A percentile compares a stretch with the other conserved stretches of the same genome.
phyloP scores from a whole-genome alignment of 768 basidiomycete genomes.

The Calocera cornea region DNA sequence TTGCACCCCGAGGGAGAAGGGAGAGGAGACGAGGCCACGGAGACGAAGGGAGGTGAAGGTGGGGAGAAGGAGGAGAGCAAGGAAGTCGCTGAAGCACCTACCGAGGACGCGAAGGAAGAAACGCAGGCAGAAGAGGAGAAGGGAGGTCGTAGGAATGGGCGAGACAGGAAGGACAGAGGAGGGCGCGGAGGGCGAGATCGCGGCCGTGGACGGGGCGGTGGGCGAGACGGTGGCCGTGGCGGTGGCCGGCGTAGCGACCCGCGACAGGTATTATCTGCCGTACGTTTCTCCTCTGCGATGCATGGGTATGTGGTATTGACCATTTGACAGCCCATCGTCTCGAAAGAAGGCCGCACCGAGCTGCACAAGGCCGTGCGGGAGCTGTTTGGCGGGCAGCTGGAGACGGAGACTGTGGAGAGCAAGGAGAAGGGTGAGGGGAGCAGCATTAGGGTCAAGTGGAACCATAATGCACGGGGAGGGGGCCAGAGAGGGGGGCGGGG shows the following conservation, averaged over 20 bases:
- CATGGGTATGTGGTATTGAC: constrained; percentile 12
- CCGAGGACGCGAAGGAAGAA: not conserved
- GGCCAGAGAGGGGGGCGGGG: constrained; percentile 33
- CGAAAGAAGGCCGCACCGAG: constrained; percentile 66
- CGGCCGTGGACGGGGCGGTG: constrained; percentile 36
- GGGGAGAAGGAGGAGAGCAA: not conserved
- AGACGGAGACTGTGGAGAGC: constrained; percentile 49
- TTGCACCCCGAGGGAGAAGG: constrained; percentile 19
- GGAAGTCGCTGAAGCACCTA: not conserved
- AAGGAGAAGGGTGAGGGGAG: constrained; percentile 47
- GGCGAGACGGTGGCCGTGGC: constrained; percentile 21
- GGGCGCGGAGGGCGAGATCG: constrained; percentile 19
- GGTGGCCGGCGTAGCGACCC: constrained; percentile 43
- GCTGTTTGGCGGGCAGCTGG: constrained; percentile 69
- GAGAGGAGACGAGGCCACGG: constrained; percentile 7
- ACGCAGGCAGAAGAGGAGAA: not conserved
- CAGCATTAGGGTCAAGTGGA: constrained; percentile 70
- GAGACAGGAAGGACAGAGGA: constrained; percentile 27
- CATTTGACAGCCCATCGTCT: constrained; percentile 53
- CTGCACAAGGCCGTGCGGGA: constrained; percentile 72
- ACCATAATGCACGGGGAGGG: constrained; percentile 13
- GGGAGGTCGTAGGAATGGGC: constrained; percentile 2
- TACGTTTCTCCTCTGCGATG: constrained; percentile 31
- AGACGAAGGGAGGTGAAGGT: constrained; percentile 10
- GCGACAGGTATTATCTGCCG: constrained; percentile 69